Evolutionary conservation across 2,329 filamentous ascomycete genomes (phyloP), one percentile per base, ranked within the genome.

Genomic region (Trichoderma simmonsii): DNA sequence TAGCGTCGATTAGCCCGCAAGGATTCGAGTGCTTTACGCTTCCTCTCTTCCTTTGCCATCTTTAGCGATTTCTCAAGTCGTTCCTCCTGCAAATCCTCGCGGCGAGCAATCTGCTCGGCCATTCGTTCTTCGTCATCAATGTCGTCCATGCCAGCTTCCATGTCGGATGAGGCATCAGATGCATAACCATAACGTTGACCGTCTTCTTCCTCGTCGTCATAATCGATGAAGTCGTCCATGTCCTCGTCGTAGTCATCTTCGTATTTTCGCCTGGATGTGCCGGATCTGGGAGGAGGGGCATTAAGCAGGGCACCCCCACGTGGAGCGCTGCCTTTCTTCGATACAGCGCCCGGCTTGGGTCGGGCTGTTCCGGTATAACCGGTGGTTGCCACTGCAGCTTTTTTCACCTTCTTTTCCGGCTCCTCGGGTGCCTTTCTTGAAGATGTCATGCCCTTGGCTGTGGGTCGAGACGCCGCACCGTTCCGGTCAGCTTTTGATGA

Each of bases 81-180:
- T 75, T 92, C 82, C 72, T 92, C 89, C 75, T 88, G 84, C 21
- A 87, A 84, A 76, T 95, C 93, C 78, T 95, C 93, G 61, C 86
- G 86, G 59, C 87, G 88, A 28, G 92, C 93, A 70, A 86, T 84
- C 34, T 83, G 81, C 73, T 91, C 87, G 2, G 92, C 91, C 64
- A 83, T 78, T 61, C 85, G 83, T 79, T 95, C 93, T 79, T 95
- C 93, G 43, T 86, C 83, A 73, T 94, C 91, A 67, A 95, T 88
- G 75, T 94, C 92, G 73, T 90, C 91, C 48, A 91, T 79, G 39
- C 91, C 92, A 2, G 91, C 93, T 79, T 94, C 92, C 91, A 94
- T 94, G 76, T 93, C 92, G 6, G 91, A 93, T 6, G 90, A 92
- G 6, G 79, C 89, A 70, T 92, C 91, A 0, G 89, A 90, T 3